Evolutionary conservation across 139 green algal genomes (phyloP).

Genomic region (Chlorella vulgaris): DNA sequence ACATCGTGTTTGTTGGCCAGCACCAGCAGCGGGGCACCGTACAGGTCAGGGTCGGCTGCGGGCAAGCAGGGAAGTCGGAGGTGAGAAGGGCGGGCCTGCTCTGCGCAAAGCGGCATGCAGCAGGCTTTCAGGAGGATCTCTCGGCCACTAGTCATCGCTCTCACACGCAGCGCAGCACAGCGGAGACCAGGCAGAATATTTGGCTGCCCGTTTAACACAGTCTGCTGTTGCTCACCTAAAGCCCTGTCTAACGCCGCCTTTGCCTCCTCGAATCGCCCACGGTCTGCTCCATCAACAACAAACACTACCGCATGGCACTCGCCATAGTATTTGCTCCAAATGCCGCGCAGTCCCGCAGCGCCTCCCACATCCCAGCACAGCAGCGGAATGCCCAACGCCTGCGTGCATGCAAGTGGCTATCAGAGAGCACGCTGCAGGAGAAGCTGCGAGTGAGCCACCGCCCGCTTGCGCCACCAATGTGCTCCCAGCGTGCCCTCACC

Average conservation of each 20-base stretch:
- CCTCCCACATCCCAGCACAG: conserved; percentile 96
- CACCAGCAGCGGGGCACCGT: conserved; percentile 86
- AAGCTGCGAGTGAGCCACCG: not conserved
- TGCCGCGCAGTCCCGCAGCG: conserved; percentile 76
- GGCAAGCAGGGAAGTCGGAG: not conserved
- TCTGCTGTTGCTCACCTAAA: conserved; percentile 47
- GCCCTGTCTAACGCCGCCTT: conserved; percentile 71
- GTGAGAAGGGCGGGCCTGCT: not conserved
- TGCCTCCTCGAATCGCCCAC: conserved; percentile 64
- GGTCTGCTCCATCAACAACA: conserved; percentile 79
- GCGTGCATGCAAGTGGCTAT: not conserved
- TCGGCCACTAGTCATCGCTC: not conserved
- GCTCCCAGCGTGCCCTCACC: no score
- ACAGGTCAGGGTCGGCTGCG: conserved; percentile 69
- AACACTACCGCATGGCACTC: conserved; percentile 92
- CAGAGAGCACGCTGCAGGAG: not conserved
- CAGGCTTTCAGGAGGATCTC: not conserved
- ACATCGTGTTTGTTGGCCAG: conserved; percentile 94
- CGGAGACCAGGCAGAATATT: no score
- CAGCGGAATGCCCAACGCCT: conserved; percentile 68
- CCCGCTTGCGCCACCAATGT: not conserved
- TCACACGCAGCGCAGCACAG: no score
- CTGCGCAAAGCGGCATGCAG: not conserved
- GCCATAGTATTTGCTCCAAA: conserved; percentile 98
- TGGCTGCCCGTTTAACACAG: not conserved